Evolutionary conservation across 129 eudicot genomes (phyloP).

Genomic region (Artemisia argyi): DNA sequence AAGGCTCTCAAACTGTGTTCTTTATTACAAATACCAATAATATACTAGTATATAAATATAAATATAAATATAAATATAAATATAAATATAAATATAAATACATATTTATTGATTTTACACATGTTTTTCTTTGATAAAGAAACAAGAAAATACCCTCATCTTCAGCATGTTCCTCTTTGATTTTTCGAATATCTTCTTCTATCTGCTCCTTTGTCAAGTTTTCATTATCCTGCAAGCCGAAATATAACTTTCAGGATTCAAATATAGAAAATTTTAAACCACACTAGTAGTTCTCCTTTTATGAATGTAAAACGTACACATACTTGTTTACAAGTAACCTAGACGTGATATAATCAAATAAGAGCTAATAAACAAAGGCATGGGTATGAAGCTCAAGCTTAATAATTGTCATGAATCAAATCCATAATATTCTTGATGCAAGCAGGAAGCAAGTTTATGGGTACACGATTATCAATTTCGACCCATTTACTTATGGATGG

Average conservation of each 20-base stretch:
- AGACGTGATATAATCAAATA: too few species aligned
- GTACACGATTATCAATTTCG: not conserved
- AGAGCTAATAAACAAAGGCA: too few species aligned
- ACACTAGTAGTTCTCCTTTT: not conserved
- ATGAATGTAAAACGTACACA: too few species aligned
- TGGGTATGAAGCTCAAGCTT: too few species aligned
- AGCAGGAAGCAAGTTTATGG: too few species aligned
- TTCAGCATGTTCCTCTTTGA: constrained; percentile 92
- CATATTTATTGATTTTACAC: not conserved
- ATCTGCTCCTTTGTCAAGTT: constrained; percentile 91
- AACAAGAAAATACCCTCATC: constrained; percentile 68
- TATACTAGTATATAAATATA: too few species aligned
- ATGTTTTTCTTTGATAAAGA: not conserved
- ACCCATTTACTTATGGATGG: not conserved
- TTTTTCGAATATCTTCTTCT: constrained; percentile 80
- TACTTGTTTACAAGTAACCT: too few species aligned
- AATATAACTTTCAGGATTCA: not conserved
- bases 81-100: too few species aligned
- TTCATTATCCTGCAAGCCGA: constrained; percentile 71
- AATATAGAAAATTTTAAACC: not conserved
- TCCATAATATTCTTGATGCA: too few species aligned
- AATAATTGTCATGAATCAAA: too few species aligned
- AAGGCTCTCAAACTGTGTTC: not conserved
- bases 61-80: too few species aligned
- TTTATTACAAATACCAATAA: not conserved